Percentiles rank a stretch among this genome's conserved stretches.
phyloP scores from a whole-genome alignment of 352 stramenopile genomes.

The Phytophthora vignae region DNA sequence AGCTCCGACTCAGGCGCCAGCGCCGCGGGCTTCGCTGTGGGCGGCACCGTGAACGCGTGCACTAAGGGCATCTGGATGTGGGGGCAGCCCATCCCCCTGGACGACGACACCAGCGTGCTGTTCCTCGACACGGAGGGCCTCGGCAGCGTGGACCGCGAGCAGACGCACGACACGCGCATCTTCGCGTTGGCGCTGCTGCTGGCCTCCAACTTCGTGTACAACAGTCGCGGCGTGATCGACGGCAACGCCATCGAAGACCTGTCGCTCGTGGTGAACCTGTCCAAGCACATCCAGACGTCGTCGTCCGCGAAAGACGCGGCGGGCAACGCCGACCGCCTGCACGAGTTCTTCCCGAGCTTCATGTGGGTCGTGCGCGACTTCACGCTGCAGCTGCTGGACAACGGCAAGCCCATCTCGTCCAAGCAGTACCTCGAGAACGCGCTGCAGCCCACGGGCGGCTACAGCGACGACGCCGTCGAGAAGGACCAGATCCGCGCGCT shows the following conservation, averaged over 20 bases:
- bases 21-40: constrained; percentile 75
- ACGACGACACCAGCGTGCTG: constrained; percentile 75
- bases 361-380: constrained; percentile 93
- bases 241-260: constrained; percentile 90
- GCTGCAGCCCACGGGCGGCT: constrained; percentile 80
- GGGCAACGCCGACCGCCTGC: constrained; percentile 47
- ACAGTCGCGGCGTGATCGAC: constrained; percentile 91
- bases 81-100: constrained; percentile 76
- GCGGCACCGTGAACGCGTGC: constrained; percentile 88
- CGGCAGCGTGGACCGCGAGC: constrained; percentile 79
- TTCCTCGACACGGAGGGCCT: constrained; percentile 93
- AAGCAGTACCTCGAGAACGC: constrained; percentile 92
- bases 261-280: constrained; percentile 92
- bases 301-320: constrained; percentile 39
- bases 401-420: constrained; percentile 87
- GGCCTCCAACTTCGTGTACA: constrained; percentile 92
- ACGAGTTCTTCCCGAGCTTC: constrained; percentile 90
- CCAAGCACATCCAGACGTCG: constrained; percentile 90
- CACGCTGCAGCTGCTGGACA: constrained; percentile 86
- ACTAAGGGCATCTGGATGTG: constrained; percentile 95
- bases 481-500: constrained; percentile 88
- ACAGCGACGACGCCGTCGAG: constrained; percentile 75
- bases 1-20: background rate
- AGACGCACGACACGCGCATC: constrained; percentile 92
- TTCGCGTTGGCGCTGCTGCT: constrained; percentile 90